Conservation (phyloP, 208 protist genomes). For the Trypanosoma caninum region DNA sequence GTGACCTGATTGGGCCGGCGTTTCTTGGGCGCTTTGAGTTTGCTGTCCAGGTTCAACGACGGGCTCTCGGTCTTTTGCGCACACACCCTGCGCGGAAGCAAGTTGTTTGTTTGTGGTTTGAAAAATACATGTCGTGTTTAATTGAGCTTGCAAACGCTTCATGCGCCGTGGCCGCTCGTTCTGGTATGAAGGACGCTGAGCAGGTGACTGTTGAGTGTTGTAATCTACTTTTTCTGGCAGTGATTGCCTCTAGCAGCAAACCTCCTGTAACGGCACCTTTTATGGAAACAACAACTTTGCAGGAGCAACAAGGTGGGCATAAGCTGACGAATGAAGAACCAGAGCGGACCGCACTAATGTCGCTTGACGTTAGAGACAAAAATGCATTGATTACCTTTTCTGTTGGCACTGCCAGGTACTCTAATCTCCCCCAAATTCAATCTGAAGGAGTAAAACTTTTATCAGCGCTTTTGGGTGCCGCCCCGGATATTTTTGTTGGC, state of each 20-base stretch:
- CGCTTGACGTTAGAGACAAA: conserved; percentile 27
- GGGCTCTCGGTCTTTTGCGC: conserved; percentile 18
- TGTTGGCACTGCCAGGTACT: conserved; percentile 55
- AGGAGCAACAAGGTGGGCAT: background rate
- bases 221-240: conserved; percentile 48
- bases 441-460: conserved; percentile 62
- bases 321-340: background rate
- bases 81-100: conserved; percentile 11
- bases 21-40: conserved; percentile 28
- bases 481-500: conserved; percentile 48
- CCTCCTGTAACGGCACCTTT: background rate
- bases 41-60: conserved; percentile 22
- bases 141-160: conserved; percentile 60
- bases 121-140: conserved; percentile 30
- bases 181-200: conserved; percentile 17
- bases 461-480: conserved; percentile 55
- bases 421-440: conserved; percentile 45
- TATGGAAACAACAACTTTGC: background rate
- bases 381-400: conserved; percentile 60
- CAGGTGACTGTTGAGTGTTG: conserved; percentile 49
- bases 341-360: conserved; percentile 11
- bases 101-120: conserved; percentile 32
- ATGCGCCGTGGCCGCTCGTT: background rate
- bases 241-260: conserved; percentile 31
- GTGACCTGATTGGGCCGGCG: no score